Percentiles rank a stretch among this genome's conserved stretches.
Evolutionary conservation across 805 yeast species (phyloP).

Genomic region (Candida ovalis): DNA sequence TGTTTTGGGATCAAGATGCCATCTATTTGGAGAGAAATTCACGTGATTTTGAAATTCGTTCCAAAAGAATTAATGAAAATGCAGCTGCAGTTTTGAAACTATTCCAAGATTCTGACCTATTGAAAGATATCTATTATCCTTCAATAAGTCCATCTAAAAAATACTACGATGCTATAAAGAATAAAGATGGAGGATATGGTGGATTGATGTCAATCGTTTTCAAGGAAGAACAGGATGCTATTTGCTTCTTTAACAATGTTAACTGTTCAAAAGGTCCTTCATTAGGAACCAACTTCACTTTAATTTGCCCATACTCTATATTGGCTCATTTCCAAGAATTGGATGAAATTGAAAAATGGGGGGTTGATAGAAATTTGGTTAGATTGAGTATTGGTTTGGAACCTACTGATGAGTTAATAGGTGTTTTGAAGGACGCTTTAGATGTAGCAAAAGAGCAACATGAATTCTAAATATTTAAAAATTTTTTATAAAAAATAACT

Average conservation of each 20-base stretch:
- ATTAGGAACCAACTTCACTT: conserved; percentile 82
- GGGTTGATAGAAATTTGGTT: conserved; percentile 72
- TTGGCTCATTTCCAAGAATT: conserved; percentile 81
- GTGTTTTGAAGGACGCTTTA: conserved; percentile 49
- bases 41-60: conserved; percentile 75
- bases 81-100: conserved; percentile 52
- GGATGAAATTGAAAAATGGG: conserved; percentile 77
- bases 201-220: conserved; percentile 78
- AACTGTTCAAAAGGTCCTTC: conserved; percentile 84
- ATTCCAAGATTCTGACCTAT: conserved; percentile 45
- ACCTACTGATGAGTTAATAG: conserved; percentile 53
- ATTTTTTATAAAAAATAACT: not conserved
- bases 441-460: conserved; percentile 39
- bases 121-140: conserved; percentile 74
- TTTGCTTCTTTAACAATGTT: conserved; percentile 67
- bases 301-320: conserved; percentile 86
- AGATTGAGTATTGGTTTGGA: conserved; percentile 87
- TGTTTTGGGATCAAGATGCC: conserved; percentile 92
- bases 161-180: conserved; percentile 69
- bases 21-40: conserved; percentile 88
- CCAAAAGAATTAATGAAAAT: conserved; percentile 50
- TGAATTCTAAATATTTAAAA: conserved; percentile 13
- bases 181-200: conserved; percentile 81
- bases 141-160: conserved; percentile 45
- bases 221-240: conserved; percentile 58